Evolutionary conservation across 2,329 filamentous ascomycete species (phyloP).

Genomic region (Alternaria infectoria): DNA sequence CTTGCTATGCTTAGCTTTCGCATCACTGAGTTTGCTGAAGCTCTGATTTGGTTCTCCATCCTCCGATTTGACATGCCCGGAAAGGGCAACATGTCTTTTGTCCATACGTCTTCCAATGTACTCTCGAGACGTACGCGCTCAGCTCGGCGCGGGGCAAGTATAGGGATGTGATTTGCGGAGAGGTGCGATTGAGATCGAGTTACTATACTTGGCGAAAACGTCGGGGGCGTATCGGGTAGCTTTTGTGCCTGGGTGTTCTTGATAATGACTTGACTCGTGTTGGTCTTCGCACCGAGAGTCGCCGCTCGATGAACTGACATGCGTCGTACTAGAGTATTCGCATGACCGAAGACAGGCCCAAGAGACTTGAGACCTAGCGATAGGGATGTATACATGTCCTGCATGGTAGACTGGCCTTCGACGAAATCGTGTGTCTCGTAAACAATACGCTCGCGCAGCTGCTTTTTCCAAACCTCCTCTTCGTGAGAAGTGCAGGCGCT

Average conservation of each 20-base stretch:
- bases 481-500: slow-evolving; percentile 84
- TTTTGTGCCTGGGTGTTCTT: slow-evolving; percentile 80
- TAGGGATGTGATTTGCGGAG: slow-evolving; percentile 69
- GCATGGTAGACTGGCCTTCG: slow-evolving; percentile 55
- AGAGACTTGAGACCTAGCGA: slow-evolving; percentile 74
- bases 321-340: slow-evolving; percentile 67
- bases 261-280: slow-evolving; percentile 78
- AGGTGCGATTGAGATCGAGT: slow-evolving; percentile 80
- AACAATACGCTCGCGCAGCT: slow-evolving; percentile 63
- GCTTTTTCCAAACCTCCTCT: slow-evolving; percentile 77
- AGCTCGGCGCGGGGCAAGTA: slow-evolving; percentile 74
- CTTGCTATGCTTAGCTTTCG: slow-evolving; percentile 84
- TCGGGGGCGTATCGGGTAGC: slow-evolving; percentile 56
- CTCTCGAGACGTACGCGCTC: slow-evolving; percentile 80
- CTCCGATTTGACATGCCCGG: slow-evolving; percentile 76
- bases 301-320: slow-evolving; percentile 81
- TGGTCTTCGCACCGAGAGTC: slow-evolving; percentile 72
- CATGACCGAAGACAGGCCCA: slow-evolving; percentile 76
- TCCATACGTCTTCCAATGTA: slow-evolving; percentile 81
- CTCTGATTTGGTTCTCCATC: slow-evolving; percentile 75
- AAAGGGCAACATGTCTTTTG: slow-evolving; percentile 77
- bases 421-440: slow-evolving; percentile 59
- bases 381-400: slow-evolving; percentile 67
- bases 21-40: slow-evolving; percentile 85
- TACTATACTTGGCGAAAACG: slow-evolving; percentile 61